phyloP scores from a whole-genome alignment of 768 basidiomycete genomes.

The Suillus weaverae region DNA sequence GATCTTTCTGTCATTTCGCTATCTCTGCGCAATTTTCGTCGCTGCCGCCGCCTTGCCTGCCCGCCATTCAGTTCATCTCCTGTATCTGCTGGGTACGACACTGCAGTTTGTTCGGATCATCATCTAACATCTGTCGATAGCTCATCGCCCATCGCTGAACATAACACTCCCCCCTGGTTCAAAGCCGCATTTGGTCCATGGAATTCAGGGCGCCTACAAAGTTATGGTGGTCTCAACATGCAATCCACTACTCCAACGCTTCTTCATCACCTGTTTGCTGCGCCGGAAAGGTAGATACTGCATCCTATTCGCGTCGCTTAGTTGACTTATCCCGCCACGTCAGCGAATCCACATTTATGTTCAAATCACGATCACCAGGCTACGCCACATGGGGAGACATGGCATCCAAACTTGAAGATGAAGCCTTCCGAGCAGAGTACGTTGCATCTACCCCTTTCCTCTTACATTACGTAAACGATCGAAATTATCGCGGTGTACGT shows the following conservation, averaged over 20 bases:
- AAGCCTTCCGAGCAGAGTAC: slow-evolving; percentile 80
- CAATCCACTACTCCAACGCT: slow-evolving; percentile 66
- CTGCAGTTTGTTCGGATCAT: slow-evolving; percentile 33
- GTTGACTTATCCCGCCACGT: slow-evolving; percentile 16
- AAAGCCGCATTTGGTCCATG: slow-evolving; percentile 27
- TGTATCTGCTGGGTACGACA: slow-evolving; percentile 36
- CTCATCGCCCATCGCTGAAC: slow-evolving; percentile 30
- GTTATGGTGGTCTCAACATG: slow-evolving; percentile 52
- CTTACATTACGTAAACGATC: slow-evolving; percentile 31
- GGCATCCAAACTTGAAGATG: slow-evolving; percentile 69
- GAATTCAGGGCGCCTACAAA: slow-evolving; percentile 26
- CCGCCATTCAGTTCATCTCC: slow-evolving; percentile 25
- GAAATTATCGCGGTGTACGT: slow-evolving; percentile 25
- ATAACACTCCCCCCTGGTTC: slow-evolving; percentile 27
- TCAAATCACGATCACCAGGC: slow-evolving; percentile 42
- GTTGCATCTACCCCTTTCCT: slow-evolving; percentile 42
- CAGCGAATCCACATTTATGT: slow-evolving; percentile 40
- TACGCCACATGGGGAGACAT: slow-evolving; percentile 77
- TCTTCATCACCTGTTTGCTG: slow-evolving; percentile 71
- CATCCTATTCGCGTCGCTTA: slow-evolving; percentile 19
- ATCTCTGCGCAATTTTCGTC: not conserved
- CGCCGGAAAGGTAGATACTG: slow-evolving; percentile 58
- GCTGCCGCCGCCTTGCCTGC: not conserved
- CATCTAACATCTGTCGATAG: slow-evolving; percentile 31
- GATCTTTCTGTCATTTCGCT: not conserved